Base-by-base conservation (phyloP, 495 filamentous ascomycete genomes). In the Penicillium malachiteum region DNA sequence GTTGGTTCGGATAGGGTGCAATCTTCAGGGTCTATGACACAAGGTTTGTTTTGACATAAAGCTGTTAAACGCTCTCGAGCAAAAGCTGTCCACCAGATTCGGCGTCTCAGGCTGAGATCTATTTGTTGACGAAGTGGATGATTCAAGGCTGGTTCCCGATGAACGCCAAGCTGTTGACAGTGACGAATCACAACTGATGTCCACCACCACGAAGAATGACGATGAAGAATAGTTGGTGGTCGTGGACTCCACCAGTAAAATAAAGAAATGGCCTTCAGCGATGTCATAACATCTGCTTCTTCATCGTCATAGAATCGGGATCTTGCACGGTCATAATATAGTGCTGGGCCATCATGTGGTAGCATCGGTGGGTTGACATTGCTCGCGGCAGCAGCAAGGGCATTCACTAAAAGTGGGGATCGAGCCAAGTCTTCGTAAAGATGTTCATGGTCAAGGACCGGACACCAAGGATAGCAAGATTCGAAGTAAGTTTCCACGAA, bases 171-270 rank as follows among this genome's bases (percentile, higher is more conserved):
- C 30, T 73, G 70, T 47, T 73, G 70, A 49, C 66, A 68, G 46
- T 71, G 68, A 1, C 70, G 66, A 39, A 73, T 71, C 12, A 67
- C 60, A 14, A 71, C 66, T 26, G 66, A 66, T 0, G 70, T 71
- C 70, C 70, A 73, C 70, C 70, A 73, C 70, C 70, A 73, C 11
- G 70, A 71, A 2, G 68, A 70, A 56, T 73, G 64, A 5, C 70
- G 70, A 32, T 66, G 66, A 13, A 70, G 66, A 12, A 61, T 52
- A 3, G 70, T 59, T 11, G 62, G 60, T 1, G 68, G 60, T 1
- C 68, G 68, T 12, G 70, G 70, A 13, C 68, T 70, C 70, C 70
- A 73, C 70, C 70, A 73, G 55, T 73, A 73, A 49, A 70, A 68
- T 9, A 73, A 57, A 3, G 68, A 58, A 12, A 73, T 57, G 9